phyloP scores from a whole-genome alignment of 148 eudicot genomes.

The Pharnaceum exiguum region DNA sequence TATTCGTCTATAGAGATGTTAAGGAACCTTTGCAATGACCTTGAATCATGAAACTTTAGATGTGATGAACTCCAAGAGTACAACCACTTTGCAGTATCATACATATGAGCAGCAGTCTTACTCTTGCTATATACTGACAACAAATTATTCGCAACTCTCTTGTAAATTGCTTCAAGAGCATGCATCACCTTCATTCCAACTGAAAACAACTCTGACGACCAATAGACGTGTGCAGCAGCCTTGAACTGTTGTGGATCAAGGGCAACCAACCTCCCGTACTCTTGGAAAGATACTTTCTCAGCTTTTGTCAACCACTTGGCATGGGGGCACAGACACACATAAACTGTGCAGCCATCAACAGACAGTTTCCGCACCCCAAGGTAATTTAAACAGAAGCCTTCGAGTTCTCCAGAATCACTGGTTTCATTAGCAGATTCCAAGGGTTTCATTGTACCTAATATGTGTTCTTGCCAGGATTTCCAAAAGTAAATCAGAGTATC shows the following conservation, averaged over 20 bases:
- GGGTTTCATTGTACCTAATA: background rate
- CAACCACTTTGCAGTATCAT: slow-evolving; percentile 1
- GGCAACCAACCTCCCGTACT: background rate
- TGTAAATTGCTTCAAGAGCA: slow-evolving; percentile 12
- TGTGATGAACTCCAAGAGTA: background rate
- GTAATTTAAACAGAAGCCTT: slow-evolving; percentile 14
- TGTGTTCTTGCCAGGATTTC: slow-evolving; percentile 8
- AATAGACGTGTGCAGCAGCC: slow-evolving; percentile 15
- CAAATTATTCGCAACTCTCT: background rate
- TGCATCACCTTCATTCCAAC: slow-evolving; percentile 28
- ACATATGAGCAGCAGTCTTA: background rate
- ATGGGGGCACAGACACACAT: slow-evolving; percentile 12
- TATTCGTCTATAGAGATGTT: slow-evolving; percentile 3
- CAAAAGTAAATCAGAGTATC: slow-evolving; percentile 5
- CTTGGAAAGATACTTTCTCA: background rate
- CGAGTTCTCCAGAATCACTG: background rate
- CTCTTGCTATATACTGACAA: background rate
- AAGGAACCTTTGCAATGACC: slow-evolving; percentile 2
- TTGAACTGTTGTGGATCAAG: slow-evolving; percentile 2
- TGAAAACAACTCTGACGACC: slow-evolving; percentile 17
- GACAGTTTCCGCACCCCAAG: slow-evolving; percentile 21
- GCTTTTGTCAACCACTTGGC: slow-evolving; percentile 15
- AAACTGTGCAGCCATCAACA: background rate
- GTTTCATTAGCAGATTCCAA: slow-evolving; percentile 9
- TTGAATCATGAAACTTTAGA: background rate